Evolutionary conservation across 129 eudicot genomes (phyloP).

Genomic region (Helianthus tuberosus): DNA sequence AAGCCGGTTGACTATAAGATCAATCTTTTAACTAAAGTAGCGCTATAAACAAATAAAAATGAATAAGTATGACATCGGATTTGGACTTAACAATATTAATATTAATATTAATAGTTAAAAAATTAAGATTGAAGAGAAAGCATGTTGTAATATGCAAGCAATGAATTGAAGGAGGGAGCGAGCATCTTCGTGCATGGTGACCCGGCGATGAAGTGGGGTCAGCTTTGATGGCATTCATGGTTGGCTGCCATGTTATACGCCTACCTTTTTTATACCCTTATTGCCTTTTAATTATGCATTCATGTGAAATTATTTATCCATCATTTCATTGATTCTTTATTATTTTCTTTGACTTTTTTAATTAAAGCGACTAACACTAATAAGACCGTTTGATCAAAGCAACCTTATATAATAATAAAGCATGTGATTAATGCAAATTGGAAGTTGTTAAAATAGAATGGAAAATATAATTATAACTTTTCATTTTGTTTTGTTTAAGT

Average conservation of each 20-base stretch:
- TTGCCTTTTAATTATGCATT: no score
- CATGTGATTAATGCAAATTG: no score
- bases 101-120: conserved; percentile 15
- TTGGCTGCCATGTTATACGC: conserved; percentile 5
- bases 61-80: neutral
- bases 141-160: neutral
- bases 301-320: no score
- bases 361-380: neutral
- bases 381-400: neutral
- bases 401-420: neutral
- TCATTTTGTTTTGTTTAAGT: no score
- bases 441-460: no score
- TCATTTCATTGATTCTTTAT: no score
- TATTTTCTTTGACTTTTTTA: no score
- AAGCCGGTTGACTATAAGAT: no score
- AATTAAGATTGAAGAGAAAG: conserved; percentile 27
- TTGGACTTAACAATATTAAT: neutral
- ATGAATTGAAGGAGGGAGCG: conserved; percentile 1
- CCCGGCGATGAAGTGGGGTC: conserved; percentile 36
- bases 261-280: no score
- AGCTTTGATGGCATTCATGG: conserved; percentile 25
- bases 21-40: no score
- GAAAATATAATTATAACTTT: no score
- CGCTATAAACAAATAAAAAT: no score
- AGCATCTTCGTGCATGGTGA: conserved; percentile 34